Conservation (phyloP, 306 rosid genomes). For the Mimosa bimucronata region DNA sequence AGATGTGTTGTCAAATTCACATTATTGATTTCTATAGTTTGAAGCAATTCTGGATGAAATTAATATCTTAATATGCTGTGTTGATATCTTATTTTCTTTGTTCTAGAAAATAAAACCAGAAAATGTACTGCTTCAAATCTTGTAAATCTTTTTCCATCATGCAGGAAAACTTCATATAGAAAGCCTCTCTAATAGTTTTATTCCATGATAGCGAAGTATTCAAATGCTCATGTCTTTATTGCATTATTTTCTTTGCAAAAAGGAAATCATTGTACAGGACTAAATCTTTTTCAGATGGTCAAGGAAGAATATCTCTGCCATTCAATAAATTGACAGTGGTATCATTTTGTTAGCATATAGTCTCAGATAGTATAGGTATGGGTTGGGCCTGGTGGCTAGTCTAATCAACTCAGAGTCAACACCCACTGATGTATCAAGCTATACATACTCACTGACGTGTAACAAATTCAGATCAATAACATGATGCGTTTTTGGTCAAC, state of each 20-base stretch:
- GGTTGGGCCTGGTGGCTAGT: neutral
- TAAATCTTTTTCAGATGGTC: neutral
- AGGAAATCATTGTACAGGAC: neutral
- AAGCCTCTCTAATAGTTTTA: constrained; percentile 5
- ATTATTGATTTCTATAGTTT: neutral
- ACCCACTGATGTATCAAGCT: neutral
- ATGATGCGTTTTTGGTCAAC: neutral
- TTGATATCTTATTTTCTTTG: neutral
- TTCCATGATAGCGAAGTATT: neutral
- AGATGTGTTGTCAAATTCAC: neutral
- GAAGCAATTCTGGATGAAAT: neutral
- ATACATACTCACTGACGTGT: neutral
- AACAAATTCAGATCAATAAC: neutral
- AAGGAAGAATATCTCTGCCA: neutral
- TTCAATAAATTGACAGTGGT: neutral
- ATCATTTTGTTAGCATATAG: neutral
- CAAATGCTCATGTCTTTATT: neutral
- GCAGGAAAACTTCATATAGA: neutral
- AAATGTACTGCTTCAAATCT: neutral
- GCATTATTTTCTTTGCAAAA: neutral
- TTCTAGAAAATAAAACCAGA: neutral
- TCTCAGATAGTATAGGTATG: neutral
- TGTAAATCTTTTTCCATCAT: neutral
- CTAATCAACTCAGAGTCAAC: neutral
- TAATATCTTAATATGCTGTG: neutral